Evolutionary conservation across 768 basidiomycete species (phyloP), one percentile per base, ranked within the genome.

Genomic region (Lactarius quietus): DNA sequence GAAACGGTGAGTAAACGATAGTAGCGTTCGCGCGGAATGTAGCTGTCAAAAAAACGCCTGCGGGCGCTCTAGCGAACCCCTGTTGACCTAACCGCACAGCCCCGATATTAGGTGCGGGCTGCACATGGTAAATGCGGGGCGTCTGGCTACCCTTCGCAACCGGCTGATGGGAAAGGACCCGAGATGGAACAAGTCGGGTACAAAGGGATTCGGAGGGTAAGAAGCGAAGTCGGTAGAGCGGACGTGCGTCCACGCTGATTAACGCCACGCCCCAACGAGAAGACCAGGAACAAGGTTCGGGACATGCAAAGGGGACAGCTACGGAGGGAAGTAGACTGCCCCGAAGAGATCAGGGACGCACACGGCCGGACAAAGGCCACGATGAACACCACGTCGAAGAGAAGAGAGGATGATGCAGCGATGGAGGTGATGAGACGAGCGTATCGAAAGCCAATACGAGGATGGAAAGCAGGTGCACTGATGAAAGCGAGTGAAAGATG

Each of bases 401-500:
- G 23, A 43, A 64, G 3, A 31, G 18, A 36, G 29, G 35, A 55
- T n/a, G 15, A 29, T 15, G 31, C n/a, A n/a, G n/a, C n/a, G n/a
- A n/a, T 38, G 45, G 57, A 39, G 17, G 35, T 52, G 60, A 41
- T 17, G 23, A 51, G 15, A 41, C 3, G 23, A 38, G 6, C 6
- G 35, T 31, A 39, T 14, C 20, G 29, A 39, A 57, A 18, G 48
- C 51, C 28, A 61, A 33, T 7, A 56, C 6, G 63, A 15, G 3
- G 14, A 15, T 10, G 53, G 6, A 48, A 28, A n/a, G 29, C 33
- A 14, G 35, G 33, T 23, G 28, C 28, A 20, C 20, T 2, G 78
- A 98, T 90, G 31, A 95, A 95, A 66, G 95, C 87, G 3, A 51
- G 18, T 17, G 23, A n/a, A 36, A 31, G 26, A 23, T 26, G n/a